These are phyloP conservation scores for Trichoderma asperelloides DNA, from an alignment of 495 filamentous ascomycete genomes.

Conservation along the genomic window DNA sequence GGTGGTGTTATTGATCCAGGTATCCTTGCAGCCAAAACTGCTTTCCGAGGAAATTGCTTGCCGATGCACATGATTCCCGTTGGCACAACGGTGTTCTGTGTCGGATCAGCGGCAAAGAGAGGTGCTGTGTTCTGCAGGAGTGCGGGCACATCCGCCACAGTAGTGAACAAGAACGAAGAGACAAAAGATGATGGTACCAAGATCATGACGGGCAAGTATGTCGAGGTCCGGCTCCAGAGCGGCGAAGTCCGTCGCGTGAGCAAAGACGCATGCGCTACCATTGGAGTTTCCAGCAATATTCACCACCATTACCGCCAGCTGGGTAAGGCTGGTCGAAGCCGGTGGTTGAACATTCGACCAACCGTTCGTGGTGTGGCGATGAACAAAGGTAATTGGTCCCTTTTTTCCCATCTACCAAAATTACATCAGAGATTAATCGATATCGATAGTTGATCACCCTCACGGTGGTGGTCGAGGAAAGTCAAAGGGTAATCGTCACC, in stretches of 20 bases:
- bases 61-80: constrained; percentile 91
- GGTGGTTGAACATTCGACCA: constrained; percentile 88
- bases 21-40: constrained; percentile 88
- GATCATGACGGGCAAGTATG: constrained; percentile 51
- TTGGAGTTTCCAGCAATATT: constrained; percentile 87
- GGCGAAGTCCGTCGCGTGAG: constrained; percentile 83
- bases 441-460: constrained; percentile 66
- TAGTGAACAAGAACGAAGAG: constrained; percentile 75
- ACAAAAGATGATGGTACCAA: constrained; percentile 46
- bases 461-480: constrained; percentile 98
- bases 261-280: constrained; percentile 85
- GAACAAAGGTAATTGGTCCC: constrained; percentile 64
- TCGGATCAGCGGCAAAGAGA: constrained; percentile 64
- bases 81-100: constrained; percentile 80
- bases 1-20: constrained; percentile 86
- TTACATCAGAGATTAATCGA: constrained; percentile 17
- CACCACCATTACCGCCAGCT: constrained; percentile 83
- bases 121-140: constrained; percentile 86
- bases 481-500: constrained; percentile 92
- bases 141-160: constrained; percentile 81
- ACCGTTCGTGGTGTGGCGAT: constrained; percentile 95
- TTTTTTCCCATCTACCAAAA: neutral
- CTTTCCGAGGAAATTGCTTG: constrained; percentile 89
- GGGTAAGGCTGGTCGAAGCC: constrained; percentile 85
- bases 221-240: constrained; percentile 78